These are phyloP conservation scores for Carex littledalei DNA, from an alignment of 176 grass and related monocot genomes.

Conservation along the genomic window DNA sequence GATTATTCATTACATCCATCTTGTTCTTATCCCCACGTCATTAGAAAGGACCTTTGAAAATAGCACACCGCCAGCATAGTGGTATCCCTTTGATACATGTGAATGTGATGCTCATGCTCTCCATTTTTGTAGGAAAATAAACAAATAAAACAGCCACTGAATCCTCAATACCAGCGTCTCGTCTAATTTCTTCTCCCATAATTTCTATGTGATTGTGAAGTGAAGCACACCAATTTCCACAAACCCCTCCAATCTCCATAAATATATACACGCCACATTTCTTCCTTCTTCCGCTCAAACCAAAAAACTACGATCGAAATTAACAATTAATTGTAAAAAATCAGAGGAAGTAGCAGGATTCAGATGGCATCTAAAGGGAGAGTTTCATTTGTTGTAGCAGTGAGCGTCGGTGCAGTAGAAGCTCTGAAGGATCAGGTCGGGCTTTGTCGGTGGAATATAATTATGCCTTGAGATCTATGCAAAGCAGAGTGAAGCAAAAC, in stretches of 20 bases:
- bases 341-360: neutral
- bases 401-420: conserved; percentile 49
- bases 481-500: conserved; percentile 3
- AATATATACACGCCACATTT: neutral
- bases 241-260: neutral
- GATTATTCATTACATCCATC: neutral
- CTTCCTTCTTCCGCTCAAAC: neutral
- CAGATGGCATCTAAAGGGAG: conserved; percentile 29
- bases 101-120: neutral
- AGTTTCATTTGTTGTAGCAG: conserved; percentile 42
- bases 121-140: neutral
- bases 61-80: neutral
- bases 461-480: conserved; percentile 28
- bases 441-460: conserved; percentile 44
- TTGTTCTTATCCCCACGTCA: neutral
- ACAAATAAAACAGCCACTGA: neutral
- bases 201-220: neutral
- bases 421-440: conserved; percentile 58
- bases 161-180: neutral
- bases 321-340: neutral
- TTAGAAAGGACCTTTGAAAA: neutral
- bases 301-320: neutral
- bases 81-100: neutral
- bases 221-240: neutral
- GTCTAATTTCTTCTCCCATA: neutral